These are phyloP conservation scores for Condylostoma magnum DNA, from an alignment of 169 alveolate genomes.

Conservation along the genomic window DNA sequence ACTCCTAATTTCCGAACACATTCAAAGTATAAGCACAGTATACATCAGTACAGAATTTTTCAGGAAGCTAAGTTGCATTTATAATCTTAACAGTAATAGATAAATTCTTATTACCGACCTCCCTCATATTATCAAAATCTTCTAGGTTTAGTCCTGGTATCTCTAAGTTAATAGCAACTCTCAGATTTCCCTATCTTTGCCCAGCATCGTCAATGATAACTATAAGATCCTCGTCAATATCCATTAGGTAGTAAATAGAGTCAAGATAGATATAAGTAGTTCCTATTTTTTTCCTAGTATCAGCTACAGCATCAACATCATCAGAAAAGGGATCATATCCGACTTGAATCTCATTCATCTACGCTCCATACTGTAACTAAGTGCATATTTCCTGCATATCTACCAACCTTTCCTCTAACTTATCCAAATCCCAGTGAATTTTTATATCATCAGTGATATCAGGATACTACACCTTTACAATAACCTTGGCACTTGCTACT, in stretches of 20 bases:
- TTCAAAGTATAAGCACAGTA: slow-evolving; percentile 6
- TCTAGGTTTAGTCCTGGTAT: slow-evolving; percentile 13
- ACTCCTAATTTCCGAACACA: neutral
- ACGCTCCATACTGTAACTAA: neutral
- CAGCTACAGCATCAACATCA: neutral
- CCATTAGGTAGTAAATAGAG: neutral
- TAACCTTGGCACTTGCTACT: neutral
- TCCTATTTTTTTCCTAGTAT: slow-evolving; percentile 15
- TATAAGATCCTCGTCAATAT: slow-evolving; percentile 5
- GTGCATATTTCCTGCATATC: slow-evolving; percentile 28
- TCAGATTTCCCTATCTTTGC: neutral
- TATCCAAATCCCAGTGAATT: slow-evolving; percentile 23
- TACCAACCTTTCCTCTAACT: slow-evolving; percentile 20
- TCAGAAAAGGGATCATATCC: slow-evolving; percentile 26
- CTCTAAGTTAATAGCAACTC: neutral
- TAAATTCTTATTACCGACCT: neutral
- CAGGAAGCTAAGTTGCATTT: slow-evolving; percentile 21
- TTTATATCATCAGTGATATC: slow-evolving; percentile 25
- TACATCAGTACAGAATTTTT: slow-evolving; percentile 5
- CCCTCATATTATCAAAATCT: slow-evolving; percentile 14
- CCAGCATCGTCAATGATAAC: slow-evolving; percentile 26
- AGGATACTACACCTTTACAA: slow-evolving; percentile 12
- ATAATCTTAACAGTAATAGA: neutral
- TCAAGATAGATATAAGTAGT: slow-evolving; percentile 1
- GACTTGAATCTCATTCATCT: neutral